Evolutionary conservation across 179 eudicot species (phyloP), one percentile per base, ranked within the genome.

Genomic region (Silene coronaria): DNA sequence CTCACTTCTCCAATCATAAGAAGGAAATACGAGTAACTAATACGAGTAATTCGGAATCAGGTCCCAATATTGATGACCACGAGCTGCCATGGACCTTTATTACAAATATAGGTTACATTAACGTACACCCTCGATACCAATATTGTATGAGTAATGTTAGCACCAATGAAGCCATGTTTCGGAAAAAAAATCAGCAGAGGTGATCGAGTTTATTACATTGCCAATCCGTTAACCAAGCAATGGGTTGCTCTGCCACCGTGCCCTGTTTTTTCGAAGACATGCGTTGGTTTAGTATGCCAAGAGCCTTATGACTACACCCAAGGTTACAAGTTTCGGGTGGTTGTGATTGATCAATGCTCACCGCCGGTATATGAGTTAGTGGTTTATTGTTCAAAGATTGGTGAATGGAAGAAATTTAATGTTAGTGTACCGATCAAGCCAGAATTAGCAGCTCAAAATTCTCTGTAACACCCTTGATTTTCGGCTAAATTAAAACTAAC

Each of bases 1-100:
- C 14, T 32, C 23, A 67, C 51, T 67, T 67, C 70, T 67, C 48
- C 16, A 67, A 67, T 30, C 70, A 67, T 51, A 67, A 67, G 48
- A 67, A 32, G 12, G 5, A 36, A 67, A 36, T n/a, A n/a, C n/a
- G n/a, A n/a, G 45, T 21, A 28, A 13, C 14, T n/a, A n/a, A n/a
- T n/a, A n/a, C n/a, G n/a, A 48, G 3, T 10, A 2, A 9, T 48
- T 12, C 16, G 3, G 14, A 0, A 3, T 12, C 57, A 17, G 57
- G 60, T 5, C 9, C 27, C 3, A 30, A 60, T 10, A 21, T 10
- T 10, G 27, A 60, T 23, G 64, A 60, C 13, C 8, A 59, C 63
- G 5, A 60, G 64, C 64, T 22, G 8, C 64, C 64, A 23, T 60
- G 64, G 64, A 60, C 28, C 3, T 7, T 60, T 60, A 6, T 60